phyloP scores from a whole-genome alignment of 257 asterid genomes.

The Jacaranda mimosifolia region DNA sequence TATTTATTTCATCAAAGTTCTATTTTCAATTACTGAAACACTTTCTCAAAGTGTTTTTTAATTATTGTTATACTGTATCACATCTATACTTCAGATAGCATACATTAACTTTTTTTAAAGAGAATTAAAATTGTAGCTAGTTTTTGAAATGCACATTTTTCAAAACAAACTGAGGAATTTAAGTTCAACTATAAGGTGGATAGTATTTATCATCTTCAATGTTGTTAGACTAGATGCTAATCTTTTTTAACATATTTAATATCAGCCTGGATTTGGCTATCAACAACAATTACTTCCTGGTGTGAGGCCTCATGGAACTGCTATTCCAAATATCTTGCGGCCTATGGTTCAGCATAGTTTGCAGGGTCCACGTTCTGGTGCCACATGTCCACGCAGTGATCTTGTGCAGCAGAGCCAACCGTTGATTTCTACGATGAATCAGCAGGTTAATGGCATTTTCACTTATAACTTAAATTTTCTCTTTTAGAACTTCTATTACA shows the following conservation, averaged over 20 bases:
- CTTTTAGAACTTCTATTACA: too few species aligned
- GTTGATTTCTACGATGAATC: constrained; percentile 59
- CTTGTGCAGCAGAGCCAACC: constrained; percentile 57
- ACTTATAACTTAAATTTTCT: neutral
- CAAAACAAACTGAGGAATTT: neutral
- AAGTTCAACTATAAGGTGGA: neutral
- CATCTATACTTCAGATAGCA: too few species aligned
- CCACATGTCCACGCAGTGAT: constrained; percentile 47
- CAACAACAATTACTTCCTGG: constrained; percentile 70
- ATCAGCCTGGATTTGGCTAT: constrained; percentile 64
- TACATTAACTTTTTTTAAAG: too few species aligned
- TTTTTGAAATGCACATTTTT: neutral
- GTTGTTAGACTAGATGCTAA: neutral
- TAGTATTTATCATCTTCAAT: too few species aligned
- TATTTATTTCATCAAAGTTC: neutral
- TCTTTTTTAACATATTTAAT: neutral
- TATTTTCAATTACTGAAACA: neutral
- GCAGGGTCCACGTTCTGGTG: constrained; percentile 59
- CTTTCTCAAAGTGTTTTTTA: too few species aligned
- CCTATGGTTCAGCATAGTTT: constrained; percentile 59
- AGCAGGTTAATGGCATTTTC: constrained; percentile 46
- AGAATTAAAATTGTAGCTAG: neutral
- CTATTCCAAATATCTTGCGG: constrained; percentile 52
- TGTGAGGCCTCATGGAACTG: constrained; percentile 55
- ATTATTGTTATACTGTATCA: too few species aligned